Percentiles rank a stretch among this genome's conserved stretches.
phyloP scores from a whole-genome alignment of 768 basidiomycete genomes.

The Tricholoma furcatifolium region DNA sequence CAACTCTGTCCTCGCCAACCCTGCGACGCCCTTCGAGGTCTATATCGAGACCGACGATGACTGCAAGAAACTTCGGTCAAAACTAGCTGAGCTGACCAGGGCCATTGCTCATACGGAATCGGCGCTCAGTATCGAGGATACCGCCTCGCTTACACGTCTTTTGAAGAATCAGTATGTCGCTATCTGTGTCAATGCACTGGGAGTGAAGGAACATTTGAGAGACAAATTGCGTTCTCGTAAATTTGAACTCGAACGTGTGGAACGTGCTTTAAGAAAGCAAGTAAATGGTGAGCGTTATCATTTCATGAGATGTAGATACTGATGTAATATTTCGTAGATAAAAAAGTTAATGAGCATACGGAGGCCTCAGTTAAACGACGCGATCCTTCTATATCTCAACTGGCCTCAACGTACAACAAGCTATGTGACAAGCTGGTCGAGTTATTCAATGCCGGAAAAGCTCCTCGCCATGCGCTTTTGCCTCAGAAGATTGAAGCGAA shows the following conservation, averaged over 20 bases:
- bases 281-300: conserved; percentile 16
- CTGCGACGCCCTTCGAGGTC: background rate
- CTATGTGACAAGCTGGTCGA: conserved; percentile 20
- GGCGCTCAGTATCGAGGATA: background rate
- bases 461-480: conserved; percentile 20
- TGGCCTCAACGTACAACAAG: conserved; percentile 27
- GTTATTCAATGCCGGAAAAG: conserved; percentile 17
- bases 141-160: background rate
- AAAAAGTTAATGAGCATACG: conserved; percentile 27
- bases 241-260: conserved; percentile 25
- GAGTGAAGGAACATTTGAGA: conserved; percentile 22
- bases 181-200: conserved; percentile 20
- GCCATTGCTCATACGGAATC: background rate
- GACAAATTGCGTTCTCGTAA: conserved; percentile 21
- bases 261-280: conserved; percentile 18
- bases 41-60: background rate
- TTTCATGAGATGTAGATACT: background rate
- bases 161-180: conserved; percentile 3
- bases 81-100: background rate
- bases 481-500: conserved; percentile 22
- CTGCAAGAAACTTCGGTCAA: no score
- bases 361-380: conserved; percentile 21
- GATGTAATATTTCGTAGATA: conserved; percentile 17
- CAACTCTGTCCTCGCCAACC: background rate
- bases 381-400: conserved; percentile 25